Conservation (phyloP, 768 basidiomycete species). For the Porpolomopsis calyptriformis region DNA sequence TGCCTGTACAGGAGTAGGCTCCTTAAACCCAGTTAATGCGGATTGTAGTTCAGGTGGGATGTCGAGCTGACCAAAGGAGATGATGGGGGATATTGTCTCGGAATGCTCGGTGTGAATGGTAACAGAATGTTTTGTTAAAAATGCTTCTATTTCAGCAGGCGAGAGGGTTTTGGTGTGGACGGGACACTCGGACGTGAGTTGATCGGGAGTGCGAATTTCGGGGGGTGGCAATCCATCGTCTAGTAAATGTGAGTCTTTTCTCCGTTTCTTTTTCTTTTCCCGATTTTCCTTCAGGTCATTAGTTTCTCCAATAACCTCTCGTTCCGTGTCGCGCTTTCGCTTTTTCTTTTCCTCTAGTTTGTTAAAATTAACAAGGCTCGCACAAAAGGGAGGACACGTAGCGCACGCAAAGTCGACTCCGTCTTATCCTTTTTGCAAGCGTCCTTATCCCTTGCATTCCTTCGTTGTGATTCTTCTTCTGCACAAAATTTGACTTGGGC, state of each 20-base stretch:
- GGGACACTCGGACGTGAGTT: no score
- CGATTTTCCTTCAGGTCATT: conserved; percentile 10
- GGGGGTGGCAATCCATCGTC: no score
- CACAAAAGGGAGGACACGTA: not conserved
- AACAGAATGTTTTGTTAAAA: conserved; percentile 62
- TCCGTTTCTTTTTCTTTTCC: conserved; percentile 10
- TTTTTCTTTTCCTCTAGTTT: conserved; percentile 10
- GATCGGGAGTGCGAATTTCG: no score
- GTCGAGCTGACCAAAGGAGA: conserved; percentile 61
- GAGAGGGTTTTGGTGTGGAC: conserved; percentile 19
- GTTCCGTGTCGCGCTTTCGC: conserved; percentile 13
- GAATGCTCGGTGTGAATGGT: conserved; percentile 45
- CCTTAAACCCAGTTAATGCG: conserved; percentile 63
- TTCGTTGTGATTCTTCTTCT: not conserved
- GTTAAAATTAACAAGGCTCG: not conserved
- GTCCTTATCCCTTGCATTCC: not conserved
- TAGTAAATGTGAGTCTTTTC: conserved; percentile 5
- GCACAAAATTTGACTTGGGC: not conserved
- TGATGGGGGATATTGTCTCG: conserved; percentile 48
- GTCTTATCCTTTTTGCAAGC: not conserved
- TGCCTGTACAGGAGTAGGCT: conserved; percentile 92
- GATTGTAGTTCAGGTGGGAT: conserved; percentile 51
- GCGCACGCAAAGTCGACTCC: not conserved
- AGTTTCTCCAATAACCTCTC: not conserved
- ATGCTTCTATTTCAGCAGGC: conserved; percentile 42